phyloP scores from a whole-genome alignment of 805 yeast genomes.

The Candida nanaspora region DNA sequence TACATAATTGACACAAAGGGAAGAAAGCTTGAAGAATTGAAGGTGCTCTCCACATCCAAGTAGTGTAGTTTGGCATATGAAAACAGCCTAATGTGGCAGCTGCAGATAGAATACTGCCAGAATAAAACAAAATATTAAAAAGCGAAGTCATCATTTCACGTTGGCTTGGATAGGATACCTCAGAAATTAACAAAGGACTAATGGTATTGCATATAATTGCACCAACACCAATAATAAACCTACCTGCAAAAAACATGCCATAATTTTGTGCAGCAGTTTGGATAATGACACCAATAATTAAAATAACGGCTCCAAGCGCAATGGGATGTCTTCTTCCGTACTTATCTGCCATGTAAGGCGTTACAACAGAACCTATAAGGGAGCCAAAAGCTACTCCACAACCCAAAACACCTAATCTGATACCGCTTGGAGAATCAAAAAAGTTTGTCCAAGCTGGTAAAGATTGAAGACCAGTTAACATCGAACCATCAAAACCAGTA shows the following conservation, averaged over 20 bases:
- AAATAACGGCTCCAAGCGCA: constrained; percentile 41
- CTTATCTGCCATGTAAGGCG: constrained; percentile 33
- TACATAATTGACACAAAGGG: constrained; percentile 34
- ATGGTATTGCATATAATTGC: constrained; percentile 32
- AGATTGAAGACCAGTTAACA: constrained; percentile 40
- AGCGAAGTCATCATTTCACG: constrained; percentile 34
- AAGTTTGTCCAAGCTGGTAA: constrained; percentile 28
- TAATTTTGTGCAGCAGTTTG: constrained; percentile 36
- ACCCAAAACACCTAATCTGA: constrained; percentile 27
- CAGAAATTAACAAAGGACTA: constrained; percentile 44
- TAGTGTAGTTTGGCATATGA: constrained; percentile 27
- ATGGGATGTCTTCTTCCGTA: constrained; percentile 57
- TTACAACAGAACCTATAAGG: constrained; percentile 18
- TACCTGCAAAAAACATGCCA: constrained; percentile 31
- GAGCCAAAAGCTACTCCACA: constrained; percentile 32
- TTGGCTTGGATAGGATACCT: constrained; percentile 40
- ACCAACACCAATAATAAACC: constrained; percentile 45
- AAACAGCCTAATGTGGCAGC: constrained; percentile 40
- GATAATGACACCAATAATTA: constrained; percentile 48
- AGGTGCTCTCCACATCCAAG: constrained; percentile 50
- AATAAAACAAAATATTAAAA: constrained; percentile 40
- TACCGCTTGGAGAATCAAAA: constrained; percentile 26
- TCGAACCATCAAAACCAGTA: constrained; percentile 34
- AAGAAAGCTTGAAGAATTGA: constrained; percentile 43
- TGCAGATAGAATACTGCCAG: constrained; percentile 38